phyloP scores from a whole-genome alignment of 1,284 basidiomycete genomes.

The Apiotrichum gracile region DNA sequence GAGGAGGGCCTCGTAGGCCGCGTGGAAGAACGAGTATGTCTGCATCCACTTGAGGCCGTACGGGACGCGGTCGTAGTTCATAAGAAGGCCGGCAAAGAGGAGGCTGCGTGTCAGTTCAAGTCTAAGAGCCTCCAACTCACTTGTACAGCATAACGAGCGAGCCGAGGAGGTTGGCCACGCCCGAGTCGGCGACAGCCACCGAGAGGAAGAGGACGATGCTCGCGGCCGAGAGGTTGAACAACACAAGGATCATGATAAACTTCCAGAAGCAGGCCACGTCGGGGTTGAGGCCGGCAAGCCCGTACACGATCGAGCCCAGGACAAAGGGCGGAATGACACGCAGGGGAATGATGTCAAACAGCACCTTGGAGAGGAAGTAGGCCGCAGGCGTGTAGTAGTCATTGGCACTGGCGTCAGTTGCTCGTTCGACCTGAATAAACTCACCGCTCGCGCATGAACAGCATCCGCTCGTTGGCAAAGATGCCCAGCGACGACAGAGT shows the following conservation, averaged over 20 bases:
- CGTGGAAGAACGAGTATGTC: constrained; percentile 93
- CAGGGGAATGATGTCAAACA: constrained; percentile 92
- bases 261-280: constrained; percentile 90
- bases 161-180: constrained; percentile 86
- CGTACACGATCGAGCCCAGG: constrained; percentile 89
- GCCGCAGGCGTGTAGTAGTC: constrained; percentile 94
- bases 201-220: constrained; percentile 85
- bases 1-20: constrained; percentile 91
- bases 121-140: constrained; percentile 52
- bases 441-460: constrained; percentile 93
- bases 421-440: constrained; percentile 15
- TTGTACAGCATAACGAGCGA: constrained; percentile 96
- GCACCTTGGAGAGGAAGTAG: constrained; percentile 91
- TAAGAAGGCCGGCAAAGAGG: constrained; percentile 87
- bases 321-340: constrained; percentile 89
- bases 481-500: constrained; percentile 85
- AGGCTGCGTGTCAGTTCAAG: constrained; percentile 54
- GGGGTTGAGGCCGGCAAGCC: constrained; percentile 87
- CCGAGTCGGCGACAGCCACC: constrained; percentile 75
- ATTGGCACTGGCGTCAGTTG: constrained; percentile 62
- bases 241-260: constrained; percentile 86
- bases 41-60: constrained; percentile 74
- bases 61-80: constrained; percentile 83
- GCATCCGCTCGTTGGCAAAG: constrained; percentile 86
- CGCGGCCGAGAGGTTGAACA: constrained; percentile 92